Evolutionary conservation across 2,329 filamentous ascomycete genomes (phyloP).

Genomic region (Fusarium duplospermum): DNA sequence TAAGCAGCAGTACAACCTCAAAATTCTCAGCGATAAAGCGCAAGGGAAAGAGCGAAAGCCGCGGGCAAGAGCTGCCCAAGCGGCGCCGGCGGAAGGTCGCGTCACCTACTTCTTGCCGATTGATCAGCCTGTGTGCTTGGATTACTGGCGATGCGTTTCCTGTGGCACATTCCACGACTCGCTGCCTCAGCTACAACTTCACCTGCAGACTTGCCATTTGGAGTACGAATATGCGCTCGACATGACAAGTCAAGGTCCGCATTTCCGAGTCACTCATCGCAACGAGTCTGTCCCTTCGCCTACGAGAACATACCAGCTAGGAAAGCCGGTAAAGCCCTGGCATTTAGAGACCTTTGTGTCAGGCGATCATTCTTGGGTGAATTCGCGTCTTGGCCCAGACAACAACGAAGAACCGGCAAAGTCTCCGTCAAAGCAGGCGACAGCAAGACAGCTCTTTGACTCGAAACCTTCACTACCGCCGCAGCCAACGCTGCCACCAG

Average conservation of each 20-base stretch:
- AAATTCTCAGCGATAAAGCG: constrained; percentile 67
- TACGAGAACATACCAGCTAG: constrained; percentile 56
- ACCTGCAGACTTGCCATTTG: constrained; percentile 59
- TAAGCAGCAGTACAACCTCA: constrained; percentile 69
- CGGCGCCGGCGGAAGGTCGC: constrained; percentile 52
- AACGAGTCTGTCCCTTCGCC: constrained; percentile 45
- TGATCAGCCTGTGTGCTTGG: constrained; percentile 59
- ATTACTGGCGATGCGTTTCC: constrained; percentile 62
- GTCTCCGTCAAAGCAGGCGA: constrained; percentile 37
- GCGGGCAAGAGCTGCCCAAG: constrained; percentile 42
- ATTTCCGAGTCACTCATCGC: constrained; percentile 54
- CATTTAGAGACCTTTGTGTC: constrained; percentile 57
- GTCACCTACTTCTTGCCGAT: constrained; percentile 60
- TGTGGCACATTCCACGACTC: constrained; percentile 62
- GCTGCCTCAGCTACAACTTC: constrained; percentile 60
- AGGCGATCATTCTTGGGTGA: constrained; percentile 61
- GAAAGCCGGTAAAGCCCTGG: constrained; percentile 56
- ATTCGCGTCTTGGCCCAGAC: constrained; percentile 54
- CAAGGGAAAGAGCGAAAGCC: constrained; percentile 64
- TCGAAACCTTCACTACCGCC: constrained; percentile 34
- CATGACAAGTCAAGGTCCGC: constrained; percentile 51
- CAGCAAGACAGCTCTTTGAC: constrained; percentile 40
- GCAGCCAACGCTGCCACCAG: constrained; percentile 1
- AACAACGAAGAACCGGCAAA: constrained; percentile 41
- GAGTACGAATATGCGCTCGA: constrained; percentile 58